phyloP scores from a whole-genome alignment of 306 rosid genomes.

The Prunus mume region DNA sequence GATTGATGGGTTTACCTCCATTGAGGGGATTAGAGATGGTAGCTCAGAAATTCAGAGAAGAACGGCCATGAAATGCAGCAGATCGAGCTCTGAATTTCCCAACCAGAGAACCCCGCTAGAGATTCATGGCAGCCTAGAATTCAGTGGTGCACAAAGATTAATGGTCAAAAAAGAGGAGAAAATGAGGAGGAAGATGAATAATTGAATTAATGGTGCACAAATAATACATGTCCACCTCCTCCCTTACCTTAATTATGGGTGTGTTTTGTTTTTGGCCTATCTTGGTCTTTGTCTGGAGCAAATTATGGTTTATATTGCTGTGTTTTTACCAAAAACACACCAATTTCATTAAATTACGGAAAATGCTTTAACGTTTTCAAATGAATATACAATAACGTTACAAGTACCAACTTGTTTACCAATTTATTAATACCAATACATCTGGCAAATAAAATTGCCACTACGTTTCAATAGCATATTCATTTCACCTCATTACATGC shows the following conservation, averaged over 20 bases:
- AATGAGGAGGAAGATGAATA: background rate
- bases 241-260: constrained; percentile 47
- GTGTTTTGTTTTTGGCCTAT: constrained; percentile 3
- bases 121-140: constrained; percentile 43
- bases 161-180: background rate
- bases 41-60: constrained; percentile 34
- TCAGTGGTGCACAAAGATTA: constrained; percentile 22
- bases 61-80: constrained; percentile 32
- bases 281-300: background rate
- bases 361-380: background rate
- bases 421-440: too few relatives aligned
- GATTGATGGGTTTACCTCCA: constrained; percentile 54
- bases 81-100: constrained; percentile 38
- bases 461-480: background rate
- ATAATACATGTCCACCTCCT: background rate
- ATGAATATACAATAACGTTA: background rate
- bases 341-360: background rate
- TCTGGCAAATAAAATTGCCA: too few relatives aligned
- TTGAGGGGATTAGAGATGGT: constrained; percentile 24
- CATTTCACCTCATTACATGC: background rate
- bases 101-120: constrained; percentile 33
- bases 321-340: background rate
- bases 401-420: too few relatives aligned
- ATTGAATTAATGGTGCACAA: background rate
- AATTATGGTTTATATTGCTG: background rate